Percentiles rank a stretch among this genome's conserved stretches.
These are phyloP conservation scores for Alnus rubra DNA, from an alignment of 306 rosid genomes.

Conservation along the genomic window DNA sequence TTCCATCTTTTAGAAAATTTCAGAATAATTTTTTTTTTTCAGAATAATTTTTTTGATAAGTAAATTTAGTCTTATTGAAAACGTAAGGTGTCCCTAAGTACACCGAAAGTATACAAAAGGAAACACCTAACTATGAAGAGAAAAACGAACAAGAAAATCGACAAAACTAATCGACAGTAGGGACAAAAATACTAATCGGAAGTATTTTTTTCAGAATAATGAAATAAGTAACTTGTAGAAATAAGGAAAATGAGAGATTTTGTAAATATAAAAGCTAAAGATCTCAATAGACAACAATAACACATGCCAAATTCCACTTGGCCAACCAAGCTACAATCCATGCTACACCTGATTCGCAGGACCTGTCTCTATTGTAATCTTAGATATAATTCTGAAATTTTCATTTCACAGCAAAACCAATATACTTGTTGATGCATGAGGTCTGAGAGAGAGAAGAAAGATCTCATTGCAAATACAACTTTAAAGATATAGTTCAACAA, in stretches of 20 bases:
- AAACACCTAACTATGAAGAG: no score
- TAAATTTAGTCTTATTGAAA: no score
- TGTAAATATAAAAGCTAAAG: not conserved
- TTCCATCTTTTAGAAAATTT: not conserved
- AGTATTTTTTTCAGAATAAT: no score
- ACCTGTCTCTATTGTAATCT: not conserved
- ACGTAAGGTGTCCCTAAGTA: no score
- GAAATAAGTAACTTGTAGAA: no score
- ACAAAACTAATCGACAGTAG: no score
- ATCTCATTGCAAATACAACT: slow-evolving; percentile 18
- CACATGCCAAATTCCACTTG: not conserved
- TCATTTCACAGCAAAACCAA: slow-evolving; percentile 12
- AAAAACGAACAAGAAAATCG: no score
- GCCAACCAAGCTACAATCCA: slow-evolving; percentile 1
- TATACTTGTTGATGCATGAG: not conserved
- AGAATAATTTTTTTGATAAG: no score
- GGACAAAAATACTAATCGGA: no score
- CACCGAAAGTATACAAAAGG: no score
- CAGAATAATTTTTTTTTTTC: not conserved
- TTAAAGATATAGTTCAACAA: not conserved
- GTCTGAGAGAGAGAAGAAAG: slow-evolving; percentile 12
- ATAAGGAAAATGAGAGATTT: not conserved
- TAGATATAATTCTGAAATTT: slow-evolving; percentile 16
- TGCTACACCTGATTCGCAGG: slow-evolving; percentile 9
- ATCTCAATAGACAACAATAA: not conserved